Evolutionary conservation across 768 basidiomycete genomes (phyloP).

Genomic region (Mycena rosella): DNA sequence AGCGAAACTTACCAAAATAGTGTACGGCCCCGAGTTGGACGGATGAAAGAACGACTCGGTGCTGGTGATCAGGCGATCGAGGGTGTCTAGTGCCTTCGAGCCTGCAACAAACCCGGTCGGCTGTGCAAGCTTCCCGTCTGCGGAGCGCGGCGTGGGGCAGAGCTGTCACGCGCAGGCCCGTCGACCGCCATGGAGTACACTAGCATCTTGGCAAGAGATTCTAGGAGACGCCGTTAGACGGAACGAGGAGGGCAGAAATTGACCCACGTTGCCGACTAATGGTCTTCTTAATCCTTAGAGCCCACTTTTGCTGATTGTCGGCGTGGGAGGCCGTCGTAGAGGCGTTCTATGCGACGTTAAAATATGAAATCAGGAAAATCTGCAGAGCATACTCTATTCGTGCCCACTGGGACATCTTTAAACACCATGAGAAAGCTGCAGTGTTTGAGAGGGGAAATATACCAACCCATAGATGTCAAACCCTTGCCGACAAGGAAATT

Average conservation of each 20-base stretch:
- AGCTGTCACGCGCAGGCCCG: constrained; percentile 66
- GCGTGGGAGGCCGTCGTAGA: constrained; percentile 79
- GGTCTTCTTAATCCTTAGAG: constrained; percentile 76
- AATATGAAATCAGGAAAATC: constrained; percentile 16
- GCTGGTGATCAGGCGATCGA: constrained; percentile 90
- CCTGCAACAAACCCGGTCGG: constrained; percentile 79
- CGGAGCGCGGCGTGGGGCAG: constrained; percentile 45
- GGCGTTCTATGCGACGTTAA: constrained; percentile 58
- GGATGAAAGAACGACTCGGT: constrained; percentile 97
- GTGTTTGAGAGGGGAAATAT: constrained; percentile 7
- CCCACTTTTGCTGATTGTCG: constrained; percentile 68
- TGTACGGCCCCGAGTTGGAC: constrained; percentile 91
- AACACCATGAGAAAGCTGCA: constrained; percentile 16
- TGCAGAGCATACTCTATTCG: constrained; percentile 62
- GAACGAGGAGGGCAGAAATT: constrained; percentile 5
- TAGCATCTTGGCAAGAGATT: constrained; percentile 85
- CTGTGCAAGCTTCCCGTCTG: constrained; percentile 45
- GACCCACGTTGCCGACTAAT: constrained; percentile 73
- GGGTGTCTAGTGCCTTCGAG: constrained; percentile 87
- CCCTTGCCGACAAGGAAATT: constrained; percentile 86
- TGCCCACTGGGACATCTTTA: constrained; percentile 80
- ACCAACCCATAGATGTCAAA: constrained; percentile 81
- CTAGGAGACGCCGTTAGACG: constrained; percentile 50
- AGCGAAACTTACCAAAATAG: constrained; percentile 60
- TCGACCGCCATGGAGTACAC: constrained; percentile 93